Evolutionary conservation across 306 rosid species (phyloP), one percentile per base, ranked within the genome.

Genomic region (Nissolia schottii): DNA sequence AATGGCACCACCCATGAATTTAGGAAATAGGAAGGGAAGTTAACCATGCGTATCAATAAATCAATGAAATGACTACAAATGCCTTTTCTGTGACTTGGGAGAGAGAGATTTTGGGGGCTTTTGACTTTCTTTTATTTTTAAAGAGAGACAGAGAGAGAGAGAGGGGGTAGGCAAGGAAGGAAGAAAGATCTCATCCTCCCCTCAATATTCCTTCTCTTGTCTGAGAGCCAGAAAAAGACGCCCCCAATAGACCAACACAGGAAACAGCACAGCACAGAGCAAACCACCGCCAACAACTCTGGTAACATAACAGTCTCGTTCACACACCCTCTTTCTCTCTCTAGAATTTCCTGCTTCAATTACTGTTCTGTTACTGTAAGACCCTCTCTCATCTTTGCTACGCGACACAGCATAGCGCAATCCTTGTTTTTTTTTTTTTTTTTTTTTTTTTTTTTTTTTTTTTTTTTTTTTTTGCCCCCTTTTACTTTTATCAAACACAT

Each of bases 111-210:
- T 37, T n/a, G n/a, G 43, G 13, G 43, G 14, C 43, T 37, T n/a
- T 37, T 37, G 96, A 89, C 96, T 77, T 86, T 58, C 1, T 8
- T 8, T 16, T n/a, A n/a, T n/a, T n/a, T n/a, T n/a, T n/a, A n/a
- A n/a, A n/a, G n/a, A n/a, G n/a, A n/a, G n/a, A n/a, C n/a, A n/a
- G n/a, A n/a, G n/a, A n/a, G n/a, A n/a, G n/a, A n/a, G n/a, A n/a
- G n/a, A n/a, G n/a, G n/a, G n/a, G n/a, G n/a, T n/a, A n/a, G n/a
- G n/a, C n/a, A n/a, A n/a, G n/a, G n/a, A n/a, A n/a, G n/a, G n/a
- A n/a, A n/a, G n/a, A n/a, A n/a, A 83, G 90, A 89, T 87, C 96
- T 80, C 82, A 75, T 79, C 37, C 69, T 75, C 81, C 25, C 59
- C 75, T n/a, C n/a, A n/a, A 65, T 74, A 77, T 81, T 85, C 88